Conservation (phyloP, 2,329 filamentous ascomycete species). For the Dendrostoma leiphaemia region DNA sequence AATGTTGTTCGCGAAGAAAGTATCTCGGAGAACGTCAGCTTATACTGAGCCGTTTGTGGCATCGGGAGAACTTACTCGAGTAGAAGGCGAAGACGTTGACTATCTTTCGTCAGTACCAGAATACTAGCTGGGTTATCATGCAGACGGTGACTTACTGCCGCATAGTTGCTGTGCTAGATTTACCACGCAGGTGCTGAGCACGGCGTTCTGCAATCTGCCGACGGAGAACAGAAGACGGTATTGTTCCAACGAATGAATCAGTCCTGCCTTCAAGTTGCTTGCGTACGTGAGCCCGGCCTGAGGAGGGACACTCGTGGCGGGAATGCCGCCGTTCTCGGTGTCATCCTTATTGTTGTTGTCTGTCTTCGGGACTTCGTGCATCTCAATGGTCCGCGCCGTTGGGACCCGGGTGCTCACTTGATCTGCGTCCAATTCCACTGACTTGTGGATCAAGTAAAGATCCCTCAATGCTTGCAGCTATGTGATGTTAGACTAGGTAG, state of each 20-base stretch:
- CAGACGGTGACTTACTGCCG: conserved; percentile 27
- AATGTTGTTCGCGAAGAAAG: conserved; percentile 17
- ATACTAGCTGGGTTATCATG: background rate
- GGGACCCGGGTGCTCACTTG: no score
- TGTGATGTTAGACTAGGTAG: background rate
- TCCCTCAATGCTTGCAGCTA: conserved; percentile 40
- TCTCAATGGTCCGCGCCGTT: background rate
- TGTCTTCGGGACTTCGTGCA: background rate
- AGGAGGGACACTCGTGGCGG: background rate
- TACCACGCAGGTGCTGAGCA: conserved; percentile 32
- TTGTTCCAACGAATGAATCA: conserved; percentile 13
- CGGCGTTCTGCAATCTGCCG: conserved; percentile 27
- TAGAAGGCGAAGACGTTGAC: conserved; percentile 45
- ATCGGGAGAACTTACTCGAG: conserved; percentile 29
- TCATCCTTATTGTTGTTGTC: background rate
- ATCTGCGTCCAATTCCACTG: conserved; percentile 24
- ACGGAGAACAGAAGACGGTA: conserved; percentile 26
- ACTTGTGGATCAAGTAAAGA: conserved; percentile 38
- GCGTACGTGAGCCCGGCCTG: conserved; percentile 14
- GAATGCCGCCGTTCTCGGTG: background rate
- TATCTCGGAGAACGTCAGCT: conserved; percentile 17
- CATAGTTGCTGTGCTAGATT: conserved; percentile 31
- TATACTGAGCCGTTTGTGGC: fast-evolving
- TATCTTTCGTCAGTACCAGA: conserved; percentile 14
- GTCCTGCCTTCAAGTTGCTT: background rate